Evolutionary conservation across 495 filamentous ascomycete species (phyloP).

Genomic region (Penicillium riverlandense): DNA sequence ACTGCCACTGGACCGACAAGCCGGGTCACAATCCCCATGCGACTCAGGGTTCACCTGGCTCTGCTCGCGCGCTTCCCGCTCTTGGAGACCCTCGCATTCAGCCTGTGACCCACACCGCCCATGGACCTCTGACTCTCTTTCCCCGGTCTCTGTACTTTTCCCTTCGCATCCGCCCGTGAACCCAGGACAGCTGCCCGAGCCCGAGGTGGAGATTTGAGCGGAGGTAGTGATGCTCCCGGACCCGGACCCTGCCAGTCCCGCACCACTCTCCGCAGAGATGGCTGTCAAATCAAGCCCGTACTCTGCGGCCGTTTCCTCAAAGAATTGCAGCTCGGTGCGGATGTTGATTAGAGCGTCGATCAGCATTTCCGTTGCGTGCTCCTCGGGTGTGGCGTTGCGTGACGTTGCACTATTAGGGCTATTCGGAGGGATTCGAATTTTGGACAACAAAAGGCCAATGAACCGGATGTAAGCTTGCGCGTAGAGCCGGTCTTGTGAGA

Average conservation of each 20-base stretch:
- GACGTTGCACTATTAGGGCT: slow-evolving; percentile 16
- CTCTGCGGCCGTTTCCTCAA: slow-evolving; percentile 54
- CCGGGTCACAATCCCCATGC: neutral
- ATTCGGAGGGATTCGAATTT: slow-evolving; percentile 48
- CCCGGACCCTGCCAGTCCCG: slow-evolving; percentile 1
- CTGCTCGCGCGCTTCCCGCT: neutral
- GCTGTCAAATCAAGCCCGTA: slow-evolving; percentile 52
- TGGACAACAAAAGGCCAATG: slow-evolving; percentile 57
- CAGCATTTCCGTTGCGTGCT: slow-evolving; percentile 50
- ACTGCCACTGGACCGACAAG: neutral
- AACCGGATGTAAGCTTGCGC: slow-evolving; percentile 66
- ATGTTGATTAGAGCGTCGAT: slow-evolving; percentile 60
- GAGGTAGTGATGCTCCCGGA: slow-evolving; percentile 10
- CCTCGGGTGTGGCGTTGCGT: slow-evolving; percentile 18
- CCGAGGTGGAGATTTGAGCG: slow-evolving; percentile 10
- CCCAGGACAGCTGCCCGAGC: slow-evolving; percentile 14
- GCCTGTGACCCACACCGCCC: slow-evolving; percentile 12
- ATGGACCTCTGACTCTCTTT: neutral
- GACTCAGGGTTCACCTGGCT: slow-evolving; percentile 1
- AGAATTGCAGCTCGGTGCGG: slow-evolving; percentile 59
- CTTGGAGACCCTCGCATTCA: slow-evolving; percentile 14
- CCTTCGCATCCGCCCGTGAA: slow-evolving; percentile 3
- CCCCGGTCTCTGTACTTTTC: neutral
- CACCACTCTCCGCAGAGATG: slow-evolving; percentile 18
- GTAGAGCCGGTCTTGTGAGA: slow-evolving; percentile 70